Percentiles rank a stretch among this genome's conserved stretches.
Evolutionary conservation across 2,329 filamentous ascomycete species (phyloP).

Genomic region (Paraphaeosphaeria sporulosa): DNA sequence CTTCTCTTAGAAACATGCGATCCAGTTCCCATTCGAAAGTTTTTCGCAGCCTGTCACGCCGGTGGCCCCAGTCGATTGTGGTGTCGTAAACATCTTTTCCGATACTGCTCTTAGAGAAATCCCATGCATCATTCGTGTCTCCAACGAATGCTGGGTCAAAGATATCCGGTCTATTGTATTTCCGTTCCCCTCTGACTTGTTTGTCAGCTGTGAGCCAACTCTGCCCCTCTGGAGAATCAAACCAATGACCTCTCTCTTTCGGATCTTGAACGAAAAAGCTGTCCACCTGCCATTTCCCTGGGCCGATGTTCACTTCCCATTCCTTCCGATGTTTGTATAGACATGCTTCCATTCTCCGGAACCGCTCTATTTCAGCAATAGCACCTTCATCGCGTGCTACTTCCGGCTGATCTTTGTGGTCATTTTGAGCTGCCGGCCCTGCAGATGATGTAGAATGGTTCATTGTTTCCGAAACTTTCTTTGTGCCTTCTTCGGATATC

Average conservation of each 20-base stretch:
- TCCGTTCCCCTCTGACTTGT: not conserved
- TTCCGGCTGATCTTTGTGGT: not conserved
- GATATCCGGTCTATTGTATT: conserved; percentile 9
- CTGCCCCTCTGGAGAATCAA: not conserved
- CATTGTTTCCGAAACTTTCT: no score
- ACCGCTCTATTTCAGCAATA: conserved; percentile 2
- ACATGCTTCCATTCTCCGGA: conserved; percentile 14
- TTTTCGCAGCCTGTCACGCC: conserved; percentile 10
- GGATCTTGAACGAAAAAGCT: not conserved
- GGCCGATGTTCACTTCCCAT: conserved; percentile 9
- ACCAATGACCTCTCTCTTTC: not conserved
- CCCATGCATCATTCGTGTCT: not conserved
- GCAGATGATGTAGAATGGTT: no score
- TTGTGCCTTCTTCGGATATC: no score
- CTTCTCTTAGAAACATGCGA: conserved; percentile 10
- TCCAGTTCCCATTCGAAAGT: conserved; percentile 16
- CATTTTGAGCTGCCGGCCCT: not conserved
- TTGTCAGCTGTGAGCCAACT: not conserved
- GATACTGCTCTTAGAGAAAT: not conserved
- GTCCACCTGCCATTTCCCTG: not conserved
- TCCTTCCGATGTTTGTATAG: conserved; percentile 16
- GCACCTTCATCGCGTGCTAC: not conserved
- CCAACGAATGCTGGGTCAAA: conserved; percentile 5
- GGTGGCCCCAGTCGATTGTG: conserved; percentile 13
- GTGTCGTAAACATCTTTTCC: conserved; percentile 7